Conservation (phyloP, 768 basidiomycete species). For the Lactarius hatsudake region DNA sequence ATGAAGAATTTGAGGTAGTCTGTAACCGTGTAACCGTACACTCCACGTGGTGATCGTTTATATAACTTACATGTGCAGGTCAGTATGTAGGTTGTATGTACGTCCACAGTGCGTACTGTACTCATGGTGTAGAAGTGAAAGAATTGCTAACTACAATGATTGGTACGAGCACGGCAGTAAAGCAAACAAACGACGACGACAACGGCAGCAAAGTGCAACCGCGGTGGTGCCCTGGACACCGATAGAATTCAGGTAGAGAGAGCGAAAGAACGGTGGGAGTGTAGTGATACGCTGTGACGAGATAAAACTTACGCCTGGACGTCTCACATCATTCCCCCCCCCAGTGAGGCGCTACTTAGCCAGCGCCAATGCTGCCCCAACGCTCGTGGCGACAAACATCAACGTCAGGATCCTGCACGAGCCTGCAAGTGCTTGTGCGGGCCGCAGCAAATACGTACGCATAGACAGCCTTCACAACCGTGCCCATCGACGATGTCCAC, state of each 20-base stretch:
- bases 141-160: neutral
- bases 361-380: neutral
- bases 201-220: neutral
- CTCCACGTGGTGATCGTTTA: neutral
- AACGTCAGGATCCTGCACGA: neutral
- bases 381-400: neutral
- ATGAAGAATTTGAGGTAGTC: neutral
- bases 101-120: neutral
- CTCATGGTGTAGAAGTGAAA: neutral
- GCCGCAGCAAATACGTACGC: slow-evolving; percentile 4
- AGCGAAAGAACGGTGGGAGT: too few species aligned
- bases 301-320: too few species aligned
- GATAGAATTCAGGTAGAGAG: neutral
- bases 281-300: too few species aligned
- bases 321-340: too few species aligned
- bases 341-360: too few species aligned
- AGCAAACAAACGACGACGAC: neutral
- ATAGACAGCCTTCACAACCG: slow-evolving; percentile 5
- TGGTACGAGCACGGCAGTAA: neutral
- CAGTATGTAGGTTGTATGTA: neutral
- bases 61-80: neutral
- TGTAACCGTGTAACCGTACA: neutral
- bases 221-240: too few species aligned
- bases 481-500: neutral
- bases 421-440: neutral